A percentile compares a stretch with the other conserved stretches of the same genome.
phyloP scores from a whole-genome alignment of 176 grass and related monocot genomes.

The Melocanna baccifera region DNA sequence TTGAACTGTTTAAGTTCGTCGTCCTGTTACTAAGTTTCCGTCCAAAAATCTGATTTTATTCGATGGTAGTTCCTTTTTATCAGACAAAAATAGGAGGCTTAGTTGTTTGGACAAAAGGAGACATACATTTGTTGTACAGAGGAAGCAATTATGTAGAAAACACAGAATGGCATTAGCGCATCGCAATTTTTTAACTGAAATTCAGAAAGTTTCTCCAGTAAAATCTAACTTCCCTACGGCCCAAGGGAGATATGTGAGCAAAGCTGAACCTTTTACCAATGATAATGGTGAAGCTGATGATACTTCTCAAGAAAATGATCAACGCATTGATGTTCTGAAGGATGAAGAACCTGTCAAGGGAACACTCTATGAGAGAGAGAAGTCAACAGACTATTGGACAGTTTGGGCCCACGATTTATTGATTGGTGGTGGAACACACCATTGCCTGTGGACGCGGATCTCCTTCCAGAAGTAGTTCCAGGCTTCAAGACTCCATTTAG shows the following conservation, averaged over 20 bases:
- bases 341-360: slow-evolving; percentile 39
- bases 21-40: not conserved
- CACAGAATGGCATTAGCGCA: not conserved
- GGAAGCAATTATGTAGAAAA: slow-evolving; percentile 34
- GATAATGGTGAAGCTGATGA: not conserved
- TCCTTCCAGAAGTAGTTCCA: slow-evolving; percentile 63
- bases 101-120: slow-evolving; percentile 68
- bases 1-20: not conserved
- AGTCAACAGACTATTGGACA: slow-evolving; percentile 65
- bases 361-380: slow-evolving; percentile 87
- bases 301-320: not conserved
- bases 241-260: not conserved
- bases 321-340: slow-evolving; percentile 2
- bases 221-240: slow-evolving; percentile 13
- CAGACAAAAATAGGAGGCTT: slow-evolving; percentile 84
- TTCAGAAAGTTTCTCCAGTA: slow-evolving; percentile 20
- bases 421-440: slow-evolving; percentile 98
- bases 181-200: not conserved
- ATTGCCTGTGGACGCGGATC: slow-evolving; percentile 87
- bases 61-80: not conserved
- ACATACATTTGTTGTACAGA: slow-evolving; percentile 67
- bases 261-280: not conserved
- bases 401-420: slow-evolving; percentile 82
- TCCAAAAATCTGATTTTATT: not conserved
- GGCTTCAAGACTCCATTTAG: slow-evolving; percentile 69